These are phyloP conservation scores for Aspergillus sp. DNA, from an alignment of 2,329 filamentous ascomycete species.

Conservation along the genomic window DNA sequence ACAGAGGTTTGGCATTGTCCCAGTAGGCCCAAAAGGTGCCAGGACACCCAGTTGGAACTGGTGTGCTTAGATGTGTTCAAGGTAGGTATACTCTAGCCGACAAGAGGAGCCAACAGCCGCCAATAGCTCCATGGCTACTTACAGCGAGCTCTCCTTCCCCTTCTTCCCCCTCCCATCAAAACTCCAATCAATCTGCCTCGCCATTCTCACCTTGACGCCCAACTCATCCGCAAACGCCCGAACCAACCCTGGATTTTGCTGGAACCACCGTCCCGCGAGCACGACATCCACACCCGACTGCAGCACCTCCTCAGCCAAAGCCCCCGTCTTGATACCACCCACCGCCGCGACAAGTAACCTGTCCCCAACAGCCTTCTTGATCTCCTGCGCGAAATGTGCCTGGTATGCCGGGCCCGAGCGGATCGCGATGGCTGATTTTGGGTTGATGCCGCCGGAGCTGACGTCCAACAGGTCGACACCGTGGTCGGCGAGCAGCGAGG, in stretches of 20 bases:
- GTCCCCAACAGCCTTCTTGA: constrained; percentile 29
- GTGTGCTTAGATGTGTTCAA: too few relatives aligned
- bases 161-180: constrained; percentile 17
- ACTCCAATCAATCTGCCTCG: constrained; percentile 34
- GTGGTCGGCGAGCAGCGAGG: constrained; percentile 15
- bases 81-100: too few relatives aligned
- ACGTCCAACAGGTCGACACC: constrained; percentile 14
- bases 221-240: constrained; percentile 62
- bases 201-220: constrained; percentile 50
- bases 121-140: not conserved
- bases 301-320: constrained; percentile 42
- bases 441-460: constrained; percentile 3
- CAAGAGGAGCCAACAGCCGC: too few relatives aligned
- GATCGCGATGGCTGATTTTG: constrained; percentile 21
- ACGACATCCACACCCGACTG: constrained; percentile 55
- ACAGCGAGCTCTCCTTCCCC: not conserved
- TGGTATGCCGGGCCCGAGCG: constrained; percentile 31
- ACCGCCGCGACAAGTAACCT: constrained; percentile 27
- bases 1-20: too few relatives aligned
- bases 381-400: constrained; percentile 28
- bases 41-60: too few relatives aligned
- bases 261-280: constrained; percentile 59
- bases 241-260: constrained; percentile 63
- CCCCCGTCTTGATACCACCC: constrained; percentile 26
- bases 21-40: too few relatives aligned